Evolutionary conservation across 108 stramenopile genomes (phyloP), one percentile per base, ranked within the genome.

Genomic region (Nitzschia putrida): DNA sequence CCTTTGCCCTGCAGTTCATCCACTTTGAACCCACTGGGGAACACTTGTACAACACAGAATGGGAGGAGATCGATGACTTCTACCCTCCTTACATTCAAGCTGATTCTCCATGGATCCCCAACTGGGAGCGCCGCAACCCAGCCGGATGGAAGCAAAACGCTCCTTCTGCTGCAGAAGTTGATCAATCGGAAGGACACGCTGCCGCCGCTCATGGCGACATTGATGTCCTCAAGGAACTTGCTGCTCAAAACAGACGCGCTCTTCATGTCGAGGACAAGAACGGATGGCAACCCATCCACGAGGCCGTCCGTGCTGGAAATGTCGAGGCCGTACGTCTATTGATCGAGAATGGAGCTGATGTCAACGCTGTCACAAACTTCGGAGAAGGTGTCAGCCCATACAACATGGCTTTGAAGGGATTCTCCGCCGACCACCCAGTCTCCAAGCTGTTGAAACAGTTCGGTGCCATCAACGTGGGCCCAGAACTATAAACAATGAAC

Each of bases 1-100:
- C 6, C n/a, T 49, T 18, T 18, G 2, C 18, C 4, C 2, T 4
- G 1, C 47, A 49, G 47, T 95, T 95, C 67, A 89, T 97, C 14
- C 94, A 97, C 74, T 91, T 91, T 64, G 87, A 91, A 65, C 90
- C 90, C 49, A 86, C 84, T 12, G 91, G 91, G 23, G 34, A 47
- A 59, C 82, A 51, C 40, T 86, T 75, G 84, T 63, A 72, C 20
- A 38, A 51, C 20, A 52, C 45, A 16, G 57, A 51, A 66, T 26
- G 84, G 80, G 42, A 82, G 82, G 69, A 70, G 16, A 51, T 70
- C 14, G 69, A 70, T 60, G 69, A 70, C 50, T 70, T 70, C 18
- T 70, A 50, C 47, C 58, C 69, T 43, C 58, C 69, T 9, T 70
- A 70, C 65, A 57, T 88, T 51, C n/a, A 74, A 13, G 20, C 66